Base-by-base conservation (phyloP, 805 yeast species). In the Metschnikowia koreensis region DNA sequence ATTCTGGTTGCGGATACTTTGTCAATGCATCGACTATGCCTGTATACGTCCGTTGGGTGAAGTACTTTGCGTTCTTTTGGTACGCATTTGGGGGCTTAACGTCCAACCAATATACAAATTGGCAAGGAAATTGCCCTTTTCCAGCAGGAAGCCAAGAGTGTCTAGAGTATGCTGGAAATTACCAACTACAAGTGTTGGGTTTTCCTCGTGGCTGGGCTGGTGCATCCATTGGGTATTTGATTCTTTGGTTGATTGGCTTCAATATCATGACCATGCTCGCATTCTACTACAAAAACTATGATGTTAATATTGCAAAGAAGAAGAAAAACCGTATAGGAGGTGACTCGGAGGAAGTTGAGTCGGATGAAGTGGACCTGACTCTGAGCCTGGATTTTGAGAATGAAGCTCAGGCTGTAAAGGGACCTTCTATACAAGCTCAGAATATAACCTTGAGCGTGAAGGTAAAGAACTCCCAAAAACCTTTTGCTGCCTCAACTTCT, bases 1-100 rank as follows among this genome's bases (percentile, higher is more conserved):
- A 88, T 47, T 80, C 87, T 76, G 89, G 89, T 0, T 84, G 89
- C 65, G 97, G 96, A 0, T 87, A 81, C 67, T 89, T 86, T 62
- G 87, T 85, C 22, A 88, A 89, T 65, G 81, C 91, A 0, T 72
- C 75, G 7, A 76, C 81, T 1, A 77, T 89, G 83, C 96, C 96
- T 0, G 96, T 87, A 1, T 90, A 90, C 61, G 96, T 89, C 8
- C 75, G 89, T 36, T 89, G 97, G 97, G 78, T 85, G 6, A 87
- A 86, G 63, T 89, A 87, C 66, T 71, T 84, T 51, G 84, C 93
- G 0, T 87, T 81, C 63, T 75, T 86, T 47, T 90, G 92, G 89
- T 89, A 86, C 62, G 84, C 84, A 0, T 87, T 86, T 66, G 94
- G 94, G 2, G 84, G 83, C 1, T 61, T 84, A 51, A 60, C 79